Evolutionary conservation across 225 moss, liverwort and hornwort species (phyloP), one percentile per base, ranked within the genome.

Genomic region (Rhytidiadelphus loreus): DNA sequence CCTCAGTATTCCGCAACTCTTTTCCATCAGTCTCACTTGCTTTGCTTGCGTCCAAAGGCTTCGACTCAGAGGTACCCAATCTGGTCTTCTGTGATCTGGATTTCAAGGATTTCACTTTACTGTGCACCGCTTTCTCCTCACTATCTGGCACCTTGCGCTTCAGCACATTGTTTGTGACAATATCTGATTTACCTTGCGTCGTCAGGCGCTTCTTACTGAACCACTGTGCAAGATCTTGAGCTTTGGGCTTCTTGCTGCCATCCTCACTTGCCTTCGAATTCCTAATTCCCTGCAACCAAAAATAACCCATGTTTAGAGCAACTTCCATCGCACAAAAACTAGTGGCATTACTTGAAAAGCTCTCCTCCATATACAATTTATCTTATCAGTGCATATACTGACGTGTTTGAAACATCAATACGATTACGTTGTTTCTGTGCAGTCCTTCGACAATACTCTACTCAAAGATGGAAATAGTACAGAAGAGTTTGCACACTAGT

Each of bases 181-280:
- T 80, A 83, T 90, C 90, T 44, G 69, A 70, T 55, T 87, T 90
- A 7, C 37, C 86, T 48, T 89, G 90, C 64, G 93, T 90, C 82
- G 80, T 89, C 87, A 90, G 80, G 25, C 91, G 89, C 78, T 90
- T 93, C 91, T 90, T 93, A 35, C 91, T 95, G 72, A 96, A 93
- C 95, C 95, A 95, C 85, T 96, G 92, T 4, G 97, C 97, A 60
- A 97, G 92, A 88, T 94, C 95, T 85, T 94, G 91, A 68, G 96
- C 95, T 93, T 94, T 97, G 35, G 93, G 93, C 92, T 95, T 95
- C 93, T 90, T 95, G 77, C 80, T 93, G 46, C 87, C 89, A 85
- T 96, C 95, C 68, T 89, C 92, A 72, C 58, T 90, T 63, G 77
- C 86, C 83, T 93, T 92, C 74, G 80, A 86, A 85, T 88, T 93